Evolutionary conservation across 1,139 yeast genomes (phyloP).

Genomic region (Diutina ranongensis): DNA sequence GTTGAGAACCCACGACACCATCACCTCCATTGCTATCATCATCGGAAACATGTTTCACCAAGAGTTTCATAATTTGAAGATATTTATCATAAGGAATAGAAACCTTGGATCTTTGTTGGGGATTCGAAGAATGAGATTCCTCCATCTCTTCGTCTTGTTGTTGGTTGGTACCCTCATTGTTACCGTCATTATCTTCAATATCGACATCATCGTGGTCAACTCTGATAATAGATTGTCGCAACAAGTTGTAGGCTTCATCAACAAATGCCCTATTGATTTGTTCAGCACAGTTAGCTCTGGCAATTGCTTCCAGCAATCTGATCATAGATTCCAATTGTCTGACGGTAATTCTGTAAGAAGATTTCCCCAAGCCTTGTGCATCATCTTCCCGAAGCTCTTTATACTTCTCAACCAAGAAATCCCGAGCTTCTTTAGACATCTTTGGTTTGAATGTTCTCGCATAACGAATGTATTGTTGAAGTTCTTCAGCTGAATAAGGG

Average conservation of each 20-base stretch:
- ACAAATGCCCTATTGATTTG: constrained; percentile 81
- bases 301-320: constrained; percentile 91
- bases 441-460: constrained; percentile 91
- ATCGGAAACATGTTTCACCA: constrained; percentile 62
- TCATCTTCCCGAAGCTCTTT: constrained; percentile 85
- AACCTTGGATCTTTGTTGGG: constrained; percentile 12
- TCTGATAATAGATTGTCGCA: constrained; percentile 84
- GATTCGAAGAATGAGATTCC: constrained; percentile 9
- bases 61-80: constrained; percentile 68
- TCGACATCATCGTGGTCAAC: constrained; percentile 94
- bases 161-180: constrained; percentile 12
- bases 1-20: constrained; percentile 60
- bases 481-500: constrained; percentile 82
- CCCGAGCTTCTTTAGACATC: constrained; percentile 74
- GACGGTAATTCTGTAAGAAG: constrained; percentile 89
- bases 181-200: constrained; percentile 53
- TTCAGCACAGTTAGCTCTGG: constrained; percentile 91
- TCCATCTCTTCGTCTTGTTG: constrained; percentile 11
- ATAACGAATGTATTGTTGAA: constrained; percentile 79
- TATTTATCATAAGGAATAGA: constrained; percentile 80
- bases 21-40: constrained; percentile 40
- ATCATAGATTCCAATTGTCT: constrained; percentile 94
- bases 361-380: constrained; percentile 81
- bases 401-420: constrained; percentile 65
- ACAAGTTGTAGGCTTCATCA: constrained; percentile 83